A percentile compares a stretch with the other conserved stretches of the same genome.
phyloP scores from a whole-genome alignment of 768 basidiomycete genomes.

The Mycena vulgaris region DNA sequence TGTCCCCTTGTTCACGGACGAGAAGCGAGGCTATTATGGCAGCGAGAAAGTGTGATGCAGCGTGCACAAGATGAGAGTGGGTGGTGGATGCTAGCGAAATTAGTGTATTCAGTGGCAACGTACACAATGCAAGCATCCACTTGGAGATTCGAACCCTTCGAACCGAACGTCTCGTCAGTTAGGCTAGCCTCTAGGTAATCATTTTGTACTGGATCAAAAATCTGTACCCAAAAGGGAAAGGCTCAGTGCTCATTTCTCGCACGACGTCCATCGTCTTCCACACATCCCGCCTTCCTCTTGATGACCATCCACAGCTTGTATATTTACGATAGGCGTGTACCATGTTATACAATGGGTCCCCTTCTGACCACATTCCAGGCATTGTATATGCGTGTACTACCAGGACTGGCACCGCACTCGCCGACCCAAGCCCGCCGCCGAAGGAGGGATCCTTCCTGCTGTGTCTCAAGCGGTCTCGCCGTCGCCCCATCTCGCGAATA shows the following conservation, averaged over 20 bases:
- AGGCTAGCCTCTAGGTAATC: no score
- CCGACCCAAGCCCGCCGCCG: conserved; percentile 78
- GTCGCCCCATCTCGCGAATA: conserved; percentile 49
- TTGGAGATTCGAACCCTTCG: neutral
- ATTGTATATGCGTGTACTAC: conserved; percentile 94
- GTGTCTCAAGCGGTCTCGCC: conserved; percentile 80
- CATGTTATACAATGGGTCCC: conserved; percentile 14
- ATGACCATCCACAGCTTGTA: conserved; percentile 96
- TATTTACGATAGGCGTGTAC: conserved; percentile 88
- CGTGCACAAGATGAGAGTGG: conserved; percentile 8
- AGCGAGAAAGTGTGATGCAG: conserved; percentile 46
- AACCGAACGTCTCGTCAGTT: neutral
- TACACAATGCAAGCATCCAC: neutral
- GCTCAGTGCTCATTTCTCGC: no score
- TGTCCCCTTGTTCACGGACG: conserved; percentile 60
- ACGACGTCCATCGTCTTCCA: no score
- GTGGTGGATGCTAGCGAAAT: neutral
- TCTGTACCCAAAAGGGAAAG: conserved; percentile 19
- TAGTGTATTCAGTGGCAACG: neutral
- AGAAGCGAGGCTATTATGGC: conserved; percentile 51
- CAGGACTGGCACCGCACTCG: conserved; percentile 94
- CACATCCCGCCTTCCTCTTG: neutral
- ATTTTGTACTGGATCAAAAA: no score
- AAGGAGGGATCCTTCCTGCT: conserved; percentile 83
- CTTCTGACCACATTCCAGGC: conserved; percentile 61